Evolutionary conservation across 805 yeast genomes (phyloP).

Genomic region (Clavispora santaluciae): DNA sequence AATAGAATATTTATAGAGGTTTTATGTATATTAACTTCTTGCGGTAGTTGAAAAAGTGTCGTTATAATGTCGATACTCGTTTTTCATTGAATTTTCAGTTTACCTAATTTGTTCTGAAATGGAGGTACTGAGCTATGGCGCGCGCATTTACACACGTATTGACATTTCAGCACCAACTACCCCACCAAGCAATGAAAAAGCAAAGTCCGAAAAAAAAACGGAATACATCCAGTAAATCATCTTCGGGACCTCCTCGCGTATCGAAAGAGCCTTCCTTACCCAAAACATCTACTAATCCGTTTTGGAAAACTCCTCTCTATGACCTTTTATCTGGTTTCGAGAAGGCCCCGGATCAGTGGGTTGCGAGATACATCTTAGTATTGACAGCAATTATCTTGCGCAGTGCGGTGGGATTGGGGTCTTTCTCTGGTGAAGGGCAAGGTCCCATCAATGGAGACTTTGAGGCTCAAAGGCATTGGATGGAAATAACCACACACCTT

Average conservation of each 20-base stretch:
- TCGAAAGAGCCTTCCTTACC: neutral
- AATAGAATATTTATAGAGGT: no score
- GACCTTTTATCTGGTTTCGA: slow-evolving; percentile 76
- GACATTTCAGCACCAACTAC: no score
- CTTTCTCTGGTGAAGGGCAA: slow-evolving; percentile 66
- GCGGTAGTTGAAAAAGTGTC: no score
- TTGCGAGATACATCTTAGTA: slow-evolving; percentile 71
- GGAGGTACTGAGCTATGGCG: no score
- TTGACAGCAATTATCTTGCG: slow-evolving; percentile 71
- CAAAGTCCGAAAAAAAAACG: slow-evolving; percentile 5
- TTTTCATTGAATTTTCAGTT: no score
- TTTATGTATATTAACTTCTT: no score
- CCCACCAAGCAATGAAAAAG: slow-evolving; percentile 5
- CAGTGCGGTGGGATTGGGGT: slow-evolving; percentile 83
- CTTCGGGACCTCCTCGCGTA: neutral
- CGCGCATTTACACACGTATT: no score
- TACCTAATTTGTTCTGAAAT: no score
- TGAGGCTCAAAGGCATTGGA: slow-evolving; percentile 98
- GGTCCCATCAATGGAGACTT: slow-evolving; percentile 93
- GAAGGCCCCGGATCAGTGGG: slow-evolving; percentile 86
- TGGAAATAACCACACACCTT: slow-evolving; percentile 78
- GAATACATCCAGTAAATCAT: neutral
- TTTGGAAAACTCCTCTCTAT: slow-evolving; percentile 47
- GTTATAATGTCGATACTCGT: no score
- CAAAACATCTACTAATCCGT: slow-evolving; percentile 2